Percentiles rank a stretch among this genome's conserved stretches.
Evolutionary conservation across 164 flowering plant genomes (phyloP).

Genomic region (Paratinospora sagittata): DNA sequence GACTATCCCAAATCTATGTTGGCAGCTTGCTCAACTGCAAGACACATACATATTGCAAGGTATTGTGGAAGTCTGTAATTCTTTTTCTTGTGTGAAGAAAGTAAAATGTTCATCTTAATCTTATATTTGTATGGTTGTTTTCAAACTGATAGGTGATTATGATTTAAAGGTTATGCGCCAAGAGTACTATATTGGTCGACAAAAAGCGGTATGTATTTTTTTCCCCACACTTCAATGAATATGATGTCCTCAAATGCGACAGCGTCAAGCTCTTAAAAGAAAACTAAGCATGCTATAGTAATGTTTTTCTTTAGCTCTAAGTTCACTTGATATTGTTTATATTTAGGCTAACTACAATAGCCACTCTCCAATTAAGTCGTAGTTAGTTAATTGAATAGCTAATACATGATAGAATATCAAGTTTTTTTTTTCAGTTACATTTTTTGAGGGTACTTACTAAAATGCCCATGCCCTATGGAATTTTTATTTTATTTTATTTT

Average conservation of each 20-base stretch:
- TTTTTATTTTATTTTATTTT: too few relatives aligned
- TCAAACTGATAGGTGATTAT: conserved; percentile 67
- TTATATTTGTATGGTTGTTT: conserved; percentile 5
- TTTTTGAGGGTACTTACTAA: too few relatives aligned
- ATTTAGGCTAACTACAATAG: not conserved
- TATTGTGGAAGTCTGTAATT: conserved; percentile 17
- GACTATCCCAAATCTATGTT: conserved; percentile 91
- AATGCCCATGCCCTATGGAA: too few relatives aligned
- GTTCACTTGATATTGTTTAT: not conserved
- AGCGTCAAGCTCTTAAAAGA: not conserved
- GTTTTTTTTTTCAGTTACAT: too few relatives aligned
- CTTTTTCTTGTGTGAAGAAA: not conserved
- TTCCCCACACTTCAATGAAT: not conserved
- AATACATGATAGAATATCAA: too few relatives aligned
- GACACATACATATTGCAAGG: conserved; percentile 97
- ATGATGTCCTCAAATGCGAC: too few relatives aligned
- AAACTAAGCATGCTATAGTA: not conserved
- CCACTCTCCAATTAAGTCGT: not conserved
- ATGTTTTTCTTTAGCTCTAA: not conserved
- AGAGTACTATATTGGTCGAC: conserved; percentile 74
- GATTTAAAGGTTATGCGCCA: conserved; percentile 99
- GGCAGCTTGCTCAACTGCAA: conserved; percentile 97
- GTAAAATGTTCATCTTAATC: conserved; percentile 6
- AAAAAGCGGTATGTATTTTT: conserved; percentile 54
- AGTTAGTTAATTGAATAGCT: not conserved